These are phyloP conservation scores for Fusarium domesticum DNA, from an alignment of 2,329 filamentous ascomycete genomes.

Conservation along the genomic window DNA sequence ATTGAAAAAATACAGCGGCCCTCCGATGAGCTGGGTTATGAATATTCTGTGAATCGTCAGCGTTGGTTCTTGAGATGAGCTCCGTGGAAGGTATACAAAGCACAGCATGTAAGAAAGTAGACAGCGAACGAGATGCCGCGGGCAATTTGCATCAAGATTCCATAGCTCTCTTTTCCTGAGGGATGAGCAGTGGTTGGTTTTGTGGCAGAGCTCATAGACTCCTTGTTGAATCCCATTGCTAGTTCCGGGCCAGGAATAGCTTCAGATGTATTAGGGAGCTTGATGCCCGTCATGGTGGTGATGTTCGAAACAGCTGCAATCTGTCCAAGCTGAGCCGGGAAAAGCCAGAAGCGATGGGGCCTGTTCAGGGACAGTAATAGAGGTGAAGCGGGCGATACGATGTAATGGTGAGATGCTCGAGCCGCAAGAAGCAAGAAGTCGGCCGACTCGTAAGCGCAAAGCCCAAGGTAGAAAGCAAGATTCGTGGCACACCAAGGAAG, in stretches of 20 bases:
- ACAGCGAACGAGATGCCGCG: constrained; percentile 50
- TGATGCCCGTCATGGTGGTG: constrained; percentile 27
- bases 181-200: constrained; percentile 41
- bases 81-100: constrained; percentile 39
- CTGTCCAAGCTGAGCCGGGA: neutral
- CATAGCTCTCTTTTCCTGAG: constrained; percentile 54
- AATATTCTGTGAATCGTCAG: constrained; percentile 49
- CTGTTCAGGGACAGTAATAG: too few relatives aligned
- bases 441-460: neutral
- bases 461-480: neutral
- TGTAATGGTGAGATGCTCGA: too few relatives aligned
- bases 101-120: constrained; percentile 51
- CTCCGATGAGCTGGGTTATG: constrained; percentile 71
- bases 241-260: constrained; percentile 32
- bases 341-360: too few relatives aligned
- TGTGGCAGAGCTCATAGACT: constrained; percentile 7
- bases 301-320: neutral
- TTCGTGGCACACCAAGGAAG: neutral
- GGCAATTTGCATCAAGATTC: constrained; percentile 47
- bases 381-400: too few relatives aligned
- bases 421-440: neutral
- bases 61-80: neutral
- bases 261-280: constrained; percentile 23
- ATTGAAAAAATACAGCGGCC: constrained; percentile 72
- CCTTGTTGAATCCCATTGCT: constrained; percentile 22